Evolutionary conservation across 768 basidiomycete genomes (phyloP), one percentile per base, ranked within the genome.

Genomic region (Serendipita sp.): DNA sequence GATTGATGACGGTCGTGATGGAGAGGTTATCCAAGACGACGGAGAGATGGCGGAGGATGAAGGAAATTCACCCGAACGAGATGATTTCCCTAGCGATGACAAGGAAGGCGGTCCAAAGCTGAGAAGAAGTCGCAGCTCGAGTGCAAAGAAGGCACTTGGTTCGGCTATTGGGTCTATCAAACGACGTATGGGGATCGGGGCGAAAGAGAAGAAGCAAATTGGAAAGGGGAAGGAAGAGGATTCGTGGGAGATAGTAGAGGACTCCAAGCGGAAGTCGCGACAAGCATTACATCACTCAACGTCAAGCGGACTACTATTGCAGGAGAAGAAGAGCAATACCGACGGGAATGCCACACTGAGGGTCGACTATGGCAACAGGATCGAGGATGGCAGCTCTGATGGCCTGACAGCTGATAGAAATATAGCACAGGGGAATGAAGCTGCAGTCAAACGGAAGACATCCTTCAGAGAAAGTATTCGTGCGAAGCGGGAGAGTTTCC

Each of bases 91-190:
- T 13, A 41, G 41, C 24, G 24, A 13, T 7, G 41, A 41, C 13
- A 41, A 13, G 41, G 41, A 41, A 41, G 13, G 41, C 7, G 41
- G 41, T 41, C 41, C 41, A 41, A 13, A 41, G 13, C 41, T 51
- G 48, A 51, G 8, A n/a, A 18, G 48, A 51, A 18, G 48, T 51
- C n/a, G 48, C 7, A 18, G 18, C 48, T 51, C 48, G 18, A 51
- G 48, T 51, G 48, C 48, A 18, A 51, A 51, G 30, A 51, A 51
- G 48, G 48, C 48, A 8, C n/a, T 60, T 4, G 56, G 56, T 16
- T 60, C 56, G 5, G 56, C 56, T 8, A 60, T 60, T 60, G 56
- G 56, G 16, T 60, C 56, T 10, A 60, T 60, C 4, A 60, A 60
- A 35, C 56, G 56, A n/a, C 28, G 35, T 34, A 60, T 60, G 11